phyloP scores from a whole-genome alignment of 208 protist species.

The Leishmania arabica region DNA sequence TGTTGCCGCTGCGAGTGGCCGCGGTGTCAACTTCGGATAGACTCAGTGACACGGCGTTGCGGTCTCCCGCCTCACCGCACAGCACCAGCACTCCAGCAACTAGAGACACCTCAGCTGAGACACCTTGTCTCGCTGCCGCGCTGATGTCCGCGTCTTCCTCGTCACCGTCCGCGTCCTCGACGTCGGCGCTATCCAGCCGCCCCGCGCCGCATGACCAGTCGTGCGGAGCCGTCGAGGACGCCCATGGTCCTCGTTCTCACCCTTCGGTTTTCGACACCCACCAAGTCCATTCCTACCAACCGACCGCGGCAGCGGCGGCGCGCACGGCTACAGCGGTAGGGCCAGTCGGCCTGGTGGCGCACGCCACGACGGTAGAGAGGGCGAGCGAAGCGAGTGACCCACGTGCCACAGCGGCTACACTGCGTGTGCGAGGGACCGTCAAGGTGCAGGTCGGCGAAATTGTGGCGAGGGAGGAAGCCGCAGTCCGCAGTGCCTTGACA shows the following conservation, averaged over 20 bases:
- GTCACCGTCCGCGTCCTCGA: neutral
- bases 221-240: neutral
- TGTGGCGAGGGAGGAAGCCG: constrained; percentile 31
- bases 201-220: neutral
- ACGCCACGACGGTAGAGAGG: neutral
- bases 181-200: constrained; percentile 6
- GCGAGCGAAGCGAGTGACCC: neutral
- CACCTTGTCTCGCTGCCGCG: neutral
- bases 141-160: neutral
- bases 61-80: neutral
- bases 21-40: neutral
- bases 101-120: neutral
- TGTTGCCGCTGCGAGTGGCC: neutral
- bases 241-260: neutral
- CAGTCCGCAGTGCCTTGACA: constrained; percentile 22
- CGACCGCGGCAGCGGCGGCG: neutral
- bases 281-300: neutral
- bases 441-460: neutral
- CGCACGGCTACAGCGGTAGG: neutral
- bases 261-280: neutral
- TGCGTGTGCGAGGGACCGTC: neutral
- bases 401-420: neutral
- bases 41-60: neutral
- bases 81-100: neutral
- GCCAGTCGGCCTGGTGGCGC: neutral